A percentile compares a stretch with the other conserved stretches of the same genome.
Evolutionary conservation across 805 yeast genomes (phyloP).

Genomic region (Hemisphaericaspora nanyangensis): DNA sequence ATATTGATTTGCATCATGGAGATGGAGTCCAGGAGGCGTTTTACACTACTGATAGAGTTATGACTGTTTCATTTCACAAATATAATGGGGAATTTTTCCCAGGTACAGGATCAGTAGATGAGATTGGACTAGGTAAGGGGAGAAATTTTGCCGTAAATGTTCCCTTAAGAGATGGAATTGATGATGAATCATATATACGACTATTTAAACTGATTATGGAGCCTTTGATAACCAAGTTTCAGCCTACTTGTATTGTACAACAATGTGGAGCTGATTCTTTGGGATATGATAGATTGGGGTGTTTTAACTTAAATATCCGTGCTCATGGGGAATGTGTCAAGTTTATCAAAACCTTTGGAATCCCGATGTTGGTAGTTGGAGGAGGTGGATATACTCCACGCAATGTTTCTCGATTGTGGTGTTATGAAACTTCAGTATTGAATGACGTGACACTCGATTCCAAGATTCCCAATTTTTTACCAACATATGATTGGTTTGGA

Average conservation of each 20-base stretch:
- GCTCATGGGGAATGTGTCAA: conserved; percentile 97
- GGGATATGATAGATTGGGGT: conserved; percentile 90
- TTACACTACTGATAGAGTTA: conserved; percentile 89
- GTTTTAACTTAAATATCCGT: conserved; percentile 85
- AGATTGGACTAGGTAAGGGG: conserved; percentile 85
- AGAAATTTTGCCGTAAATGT: conserved; percentile 85
- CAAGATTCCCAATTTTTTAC: conserved; percentile 60
- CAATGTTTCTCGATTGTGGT: conserved; percentile 92
- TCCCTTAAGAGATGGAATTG: conserved; percentile 93
- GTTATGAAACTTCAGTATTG: conserved; percentile 83
- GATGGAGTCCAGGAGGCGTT: conserved; percentile 98
- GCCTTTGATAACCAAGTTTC: conserved; percentile 86
- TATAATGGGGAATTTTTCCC: conserved; percentile 94
- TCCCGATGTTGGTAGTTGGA: conserved; percentile 88
- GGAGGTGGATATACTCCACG: conserved; percentile 99
- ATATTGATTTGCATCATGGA: conserved; percentile 94
- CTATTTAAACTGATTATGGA: conserved; percentile 81
- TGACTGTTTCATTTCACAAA: conserved; percentile 95
- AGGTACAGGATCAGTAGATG: conserved; percentile 92
- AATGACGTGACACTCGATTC: conserved; percentile 53
- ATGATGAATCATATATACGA: conserved; percentile 78
- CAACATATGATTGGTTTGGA: conserved; percentile 78
- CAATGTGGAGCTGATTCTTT: conserved; percentile 98
- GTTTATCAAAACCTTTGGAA: conserved; percentile 80
- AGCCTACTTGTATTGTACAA: conserved; percentile 89